phyloP scores from a whole-genome alignment of 192 early-diverging fungal genomes.

The Gigaspora rosea region DNA sequence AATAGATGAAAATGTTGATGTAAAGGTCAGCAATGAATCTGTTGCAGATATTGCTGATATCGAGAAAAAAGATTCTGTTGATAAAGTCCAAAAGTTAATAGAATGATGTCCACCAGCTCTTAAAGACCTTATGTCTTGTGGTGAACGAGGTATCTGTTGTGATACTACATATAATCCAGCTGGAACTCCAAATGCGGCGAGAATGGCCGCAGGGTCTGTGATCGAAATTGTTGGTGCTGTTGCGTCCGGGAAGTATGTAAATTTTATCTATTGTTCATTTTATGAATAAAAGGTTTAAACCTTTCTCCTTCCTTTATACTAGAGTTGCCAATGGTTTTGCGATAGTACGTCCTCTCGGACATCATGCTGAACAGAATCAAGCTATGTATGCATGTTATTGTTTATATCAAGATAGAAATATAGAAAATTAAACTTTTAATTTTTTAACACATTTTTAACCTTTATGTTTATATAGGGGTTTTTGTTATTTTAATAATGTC shows the following conservation, averaged over 20 bases:
- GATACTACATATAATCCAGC: constrained; percentile 45
- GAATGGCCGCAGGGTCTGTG: constrained; percentile 53
- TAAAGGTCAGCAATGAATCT: too few relatives aligned
- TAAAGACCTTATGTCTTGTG: constrained; percentile 53
- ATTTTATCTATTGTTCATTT: too few relatives aligned
- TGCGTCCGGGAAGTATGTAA: constrained; percentile 42
- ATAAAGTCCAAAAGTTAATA: too few relatives aligned
- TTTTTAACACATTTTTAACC: too few relatives aligned
- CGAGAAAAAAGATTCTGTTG: too few relatives aligned
- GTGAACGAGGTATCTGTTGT: constrained; percentile 52
- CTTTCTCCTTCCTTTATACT: too few relatives aligned
- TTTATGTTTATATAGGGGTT: constrained; percentile 47
- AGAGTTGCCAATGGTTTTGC: constrained; percentile 63
- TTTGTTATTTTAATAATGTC: constrained; percentile 81
- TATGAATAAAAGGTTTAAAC: too few relatives aligned
- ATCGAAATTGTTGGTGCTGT: constrained; percentile 61
- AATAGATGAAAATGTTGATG: too few relatives aligned
- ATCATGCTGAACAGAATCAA: constrained; percentile 74
- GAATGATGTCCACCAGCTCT: constrained; percentile 37
- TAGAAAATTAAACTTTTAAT: too few relatives aligned
- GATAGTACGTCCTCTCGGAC: constrained; percentile 74
- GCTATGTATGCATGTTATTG: constrained; percentile 47
- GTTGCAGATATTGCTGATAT: too few relatives aligned
- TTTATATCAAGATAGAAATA: too few relatives aligned
- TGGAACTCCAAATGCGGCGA: constrained; percentile 42